These are phyloP conservation scores for Noccaea caerulescens DNA, from an alignment of 345 rosid species.

Conservation along the genomic window DNA sequence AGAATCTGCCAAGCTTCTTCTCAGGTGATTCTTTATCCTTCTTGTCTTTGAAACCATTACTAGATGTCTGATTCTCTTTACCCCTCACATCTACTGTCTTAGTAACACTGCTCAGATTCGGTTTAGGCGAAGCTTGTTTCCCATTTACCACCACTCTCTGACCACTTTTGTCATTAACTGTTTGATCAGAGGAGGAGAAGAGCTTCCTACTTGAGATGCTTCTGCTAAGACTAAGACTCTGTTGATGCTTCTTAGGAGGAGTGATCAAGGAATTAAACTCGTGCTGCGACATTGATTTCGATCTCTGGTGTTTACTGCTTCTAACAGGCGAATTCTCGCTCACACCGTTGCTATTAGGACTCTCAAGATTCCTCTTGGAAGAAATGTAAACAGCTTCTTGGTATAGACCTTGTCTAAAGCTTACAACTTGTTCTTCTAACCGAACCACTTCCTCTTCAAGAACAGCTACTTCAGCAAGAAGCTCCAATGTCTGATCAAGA, in stretches of 20 bases:
- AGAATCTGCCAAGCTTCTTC: constrained; percentile 52
- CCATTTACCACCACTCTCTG: constrained; percentile 46
- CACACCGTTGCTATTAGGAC: constrained; percentile 44
- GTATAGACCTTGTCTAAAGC: constrained; percentile 83
- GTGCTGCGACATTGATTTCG: constrained; percentile 71
- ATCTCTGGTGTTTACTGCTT: constrained; percentile 69
- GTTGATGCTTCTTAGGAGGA: constrained; percentile 54
- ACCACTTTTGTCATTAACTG: constrained; percentile 43
- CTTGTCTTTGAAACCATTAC: constrained; percentile 53
- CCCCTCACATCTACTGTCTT: constrained; percentile 58
- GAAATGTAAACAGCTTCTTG: constrained; percentile 79
- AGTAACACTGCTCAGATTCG: constrained; percentile 33
- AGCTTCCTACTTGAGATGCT: constrained; percentile 70
- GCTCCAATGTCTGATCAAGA: constrained; percentile 76
- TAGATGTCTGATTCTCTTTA: constrained; percentile 66
- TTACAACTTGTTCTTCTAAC: constrained; percentile 91
- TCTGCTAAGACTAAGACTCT: constrained; percentile 55
- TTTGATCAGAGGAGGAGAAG: constrained; percentile 52
- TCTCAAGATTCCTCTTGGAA: constrained; percentile 66
- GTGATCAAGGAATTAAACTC: constrained; percentile 56
- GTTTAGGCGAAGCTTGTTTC: constrained; percentile 50
- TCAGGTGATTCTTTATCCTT: constrained; percentile 65
- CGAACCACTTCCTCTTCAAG: constrained; percentile 95
- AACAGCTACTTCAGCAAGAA: constrained; percentile 98
- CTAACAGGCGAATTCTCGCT: constrained; percentile 51